Percentiles rank a stretch among this genome's conserved stretches.
Evolutionary conservation across 2,329 filamentous ascomycete genomes (phyloP).

Genomic region (Botrytis pseudocinerea): DNA sequence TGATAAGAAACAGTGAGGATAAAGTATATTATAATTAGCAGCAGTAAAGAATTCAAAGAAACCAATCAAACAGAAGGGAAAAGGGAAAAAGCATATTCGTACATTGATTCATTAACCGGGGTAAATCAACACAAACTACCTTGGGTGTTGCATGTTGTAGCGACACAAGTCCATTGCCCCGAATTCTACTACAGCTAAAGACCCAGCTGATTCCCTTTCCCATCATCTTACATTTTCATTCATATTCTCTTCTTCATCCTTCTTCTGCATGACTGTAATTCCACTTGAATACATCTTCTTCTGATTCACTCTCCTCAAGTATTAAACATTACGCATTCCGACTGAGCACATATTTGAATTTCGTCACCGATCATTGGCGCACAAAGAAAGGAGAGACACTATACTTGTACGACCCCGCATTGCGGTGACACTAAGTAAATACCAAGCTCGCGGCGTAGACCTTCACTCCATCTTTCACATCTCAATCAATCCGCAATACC

Average conservation of each 20-base stretch:
- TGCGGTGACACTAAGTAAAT: not conserved
- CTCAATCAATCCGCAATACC: not conserved
- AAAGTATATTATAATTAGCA: not conserved
- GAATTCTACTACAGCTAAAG: slow-evolving; percentile 14
- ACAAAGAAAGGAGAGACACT: slow-evolving; percentile 7
- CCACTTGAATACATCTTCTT: not conserved
- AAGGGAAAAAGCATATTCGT: not conserved
- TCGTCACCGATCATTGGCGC: not conserved
- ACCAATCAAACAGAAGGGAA: not conserved
- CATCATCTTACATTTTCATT: not conserved
- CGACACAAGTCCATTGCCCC: slow-evolving; percentile 4
- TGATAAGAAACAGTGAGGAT: not conserved
- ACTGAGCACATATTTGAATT: not conserved
- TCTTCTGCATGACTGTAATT: not conserved
- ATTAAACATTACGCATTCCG: not conserved
- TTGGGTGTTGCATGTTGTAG: slow-evolving; percentile 11
- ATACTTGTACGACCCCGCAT: slow-evolving; percentile 7
- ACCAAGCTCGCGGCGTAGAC: not conserved
- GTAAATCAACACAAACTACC: slow-evolving; percentile 10
- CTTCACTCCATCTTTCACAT: not conserved
- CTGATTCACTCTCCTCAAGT: not conserved
- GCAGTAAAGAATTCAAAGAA: not conserved
- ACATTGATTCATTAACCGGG: slow-evolving; percentile 1
- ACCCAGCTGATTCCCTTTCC: slow-evolving; percentile 14
- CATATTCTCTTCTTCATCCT: not conserved